Percentiles rank a stretch among this genome's conserved stretches.
phyloP scores from a whole-genome alignment of 108 stramenopile genomes.

The Cyclotella kingstonii region DNA sequence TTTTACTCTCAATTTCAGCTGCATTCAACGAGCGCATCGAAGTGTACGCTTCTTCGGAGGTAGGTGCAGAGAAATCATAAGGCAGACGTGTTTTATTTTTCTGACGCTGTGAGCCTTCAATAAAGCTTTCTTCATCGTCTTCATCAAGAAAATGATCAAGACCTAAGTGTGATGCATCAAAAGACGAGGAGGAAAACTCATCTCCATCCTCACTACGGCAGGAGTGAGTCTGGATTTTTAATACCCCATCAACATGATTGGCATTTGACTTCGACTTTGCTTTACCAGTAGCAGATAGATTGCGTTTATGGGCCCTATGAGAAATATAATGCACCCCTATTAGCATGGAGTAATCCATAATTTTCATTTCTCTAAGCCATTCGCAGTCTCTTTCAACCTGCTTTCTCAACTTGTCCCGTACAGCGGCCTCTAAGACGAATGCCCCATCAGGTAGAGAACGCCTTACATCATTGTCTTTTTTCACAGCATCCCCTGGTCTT shows the following conservation, averaged over 20 bases:
- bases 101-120: conserved; percentile 52
- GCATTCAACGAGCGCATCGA: conserved; percentile 15
- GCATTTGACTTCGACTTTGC: background rate
- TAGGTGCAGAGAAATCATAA: conserved; percentile 10
- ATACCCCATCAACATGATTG: background rate
- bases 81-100: conserved; percentile 12
- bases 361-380: conserved; percentile 80
- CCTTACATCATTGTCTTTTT: conserved; percentile 90
- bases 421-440: conserved; percentile 52
- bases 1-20: conserved; percentile 5
- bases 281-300: conserved; percentile 1
- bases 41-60: conserved; percentile 4
- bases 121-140: conserved; percentile 83
- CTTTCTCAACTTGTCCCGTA: conserved; percentile 56
- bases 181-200: conserved; percentile 20
- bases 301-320: conserved; percentile 10
- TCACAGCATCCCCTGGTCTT: conserved; percentile 80
- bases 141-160: conserved; percentile 51
- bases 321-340: conserved; percentile 88
- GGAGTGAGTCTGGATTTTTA: background rate
- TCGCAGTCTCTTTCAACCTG: conserved; percentile 76
- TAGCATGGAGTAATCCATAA: conserved; percentile 96
- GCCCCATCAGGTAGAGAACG: conserved; percentile 55
- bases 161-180: conserved; percentile 29
- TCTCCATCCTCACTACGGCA: conserved; percentile 20